Evolutionary conservation across 306 rosid genomes (phyloP), one percentile per base, ranked within the genome.

Genomic region (Quercus mongolica): DNA sequence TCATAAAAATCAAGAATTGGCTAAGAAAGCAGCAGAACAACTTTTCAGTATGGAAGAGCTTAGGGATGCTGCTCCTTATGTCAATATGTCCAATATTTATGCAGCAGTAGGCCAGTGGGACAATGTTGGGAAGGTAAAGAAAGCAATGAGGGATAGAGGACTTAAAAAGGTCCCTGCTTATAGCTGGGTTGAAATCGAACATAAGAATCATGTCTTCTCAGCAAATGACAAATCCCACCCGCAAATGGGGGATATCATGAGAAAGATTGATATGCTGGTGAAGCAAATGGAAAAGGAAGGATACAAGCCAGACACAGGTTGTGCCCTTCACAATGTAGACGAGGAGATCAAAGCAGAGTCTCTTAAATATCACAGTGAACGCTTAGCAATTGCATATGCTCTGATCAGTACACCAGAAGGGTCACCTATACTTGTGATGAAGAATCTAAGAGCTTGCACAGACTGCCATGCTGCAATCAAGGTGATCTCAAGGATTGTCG

Each of bases 91-190:
- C 25, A 95, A 91, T 83, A 91, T 95, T 71, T 93, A 92, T 75
- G 98, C 99, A 71, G 94, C 80, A 76, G 89, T 89, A 33, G 99
- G 96, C 77, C 82, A 90, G 79, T 92, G 99, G 98, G 97, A 95
- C 56, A 87, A 78, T 84, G 97, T 89, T 23, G 88, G 91, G 21
- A 90, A 86, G 80, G 89, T 93, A 80, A 93, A 87, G 93, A 91
- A 87, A 79, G 98, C 92, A 0, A 91, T 86, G 98, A 86, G 94
- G 83, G 97, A 89, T 58, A 82, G 98, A 80, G 96, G 98, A 75
- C 74, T 93, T 28, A 87, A 85, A 85, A 95, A 95, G 85, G 82
- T 84, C 25, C 90, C 91, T 28, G 99, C 94, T 13, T 86, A 84
- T 69, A 95, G 99, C 78, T 92, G 98, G 98, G 92, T 92, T 69